A percentile compares a stretch with the other conserved stretches of the same genome.
Evolutionary conservation across 495 filamentous ascomycete species (phyloP).

Genomic region (Xylaria nigripes): DNA sequence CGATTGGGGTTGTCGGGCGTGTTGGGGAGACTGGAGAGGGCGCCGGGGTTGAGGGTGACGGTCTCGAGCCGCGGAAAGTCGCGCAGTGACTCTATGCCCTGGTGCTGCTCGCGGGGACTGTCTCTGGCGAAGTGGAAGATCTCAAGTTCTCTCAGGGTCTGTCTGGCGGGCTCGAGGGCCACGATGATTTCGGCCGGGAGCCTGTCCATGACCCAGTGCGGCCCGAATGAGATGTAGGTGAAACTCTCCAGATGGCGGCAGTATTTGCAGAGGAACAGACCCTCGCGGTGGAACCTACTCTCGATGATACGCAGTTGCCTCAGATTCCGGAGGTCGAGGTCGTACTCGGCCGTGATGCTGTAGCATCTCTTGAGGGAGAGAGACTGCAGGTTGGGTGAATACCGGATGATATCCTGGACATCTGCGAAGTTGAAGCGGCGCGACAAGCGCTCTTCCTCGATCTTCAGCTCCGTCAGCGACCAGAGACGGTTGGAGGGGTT

Average conservation of each 20-base stretch:
- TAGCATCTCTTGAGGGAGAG: conserved; percentile 12
- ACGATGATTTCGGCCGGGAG: conserved; percentile 11
- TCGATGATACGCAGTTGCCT: conserved; percentile 10
- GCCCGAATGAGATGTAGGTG: conserved; percentile 13
- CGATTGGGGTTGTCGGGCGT: not conserved
- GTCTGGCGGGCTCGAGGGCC: conserved; percentile 8
- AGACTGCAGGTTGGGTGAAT: conserved; percentile 6
- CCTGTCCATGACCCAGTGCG: conserved; percentile 13
- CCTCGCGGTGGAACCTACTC: conserved; percentile 13
- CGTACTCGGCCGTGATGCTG: conserved; percentile 13
- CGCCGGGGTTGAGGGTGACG: conserved; percentile 11
- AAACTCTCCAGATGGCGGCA: conserved; percentile 12
- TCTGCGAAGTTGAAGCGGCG: conserved; percentile 13
- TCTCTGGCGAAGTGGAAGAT: conserved; percentile 9
- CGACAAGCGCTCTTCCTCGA: conserved; percentile 12
- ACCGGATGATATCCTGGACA: conserved; percentile 12
- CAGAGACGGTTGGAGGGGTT: conserved; percentile 10
- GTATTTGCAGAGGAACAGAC: conserved; percentile 12
- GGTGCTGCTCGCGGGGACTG: conserved; percentile 8
- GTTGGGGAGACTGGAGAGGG: not conserved
- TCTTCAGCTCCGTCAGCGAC: conserved; percentile 6
- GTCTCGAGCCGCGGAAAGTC: conserved; percentile 8
- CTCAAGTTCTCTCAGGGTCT: conserved; percentile 7
- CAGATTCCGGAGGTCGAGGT: conserved; percentile 9
- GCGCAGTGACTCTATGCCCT: conserved; percentile 11